These are phyloP conservation scores for Hypomontagnella submonticulosa DNA, from an alignment of 495 filamentous ascomycete species.

Conservation along the genomic window DNA sequence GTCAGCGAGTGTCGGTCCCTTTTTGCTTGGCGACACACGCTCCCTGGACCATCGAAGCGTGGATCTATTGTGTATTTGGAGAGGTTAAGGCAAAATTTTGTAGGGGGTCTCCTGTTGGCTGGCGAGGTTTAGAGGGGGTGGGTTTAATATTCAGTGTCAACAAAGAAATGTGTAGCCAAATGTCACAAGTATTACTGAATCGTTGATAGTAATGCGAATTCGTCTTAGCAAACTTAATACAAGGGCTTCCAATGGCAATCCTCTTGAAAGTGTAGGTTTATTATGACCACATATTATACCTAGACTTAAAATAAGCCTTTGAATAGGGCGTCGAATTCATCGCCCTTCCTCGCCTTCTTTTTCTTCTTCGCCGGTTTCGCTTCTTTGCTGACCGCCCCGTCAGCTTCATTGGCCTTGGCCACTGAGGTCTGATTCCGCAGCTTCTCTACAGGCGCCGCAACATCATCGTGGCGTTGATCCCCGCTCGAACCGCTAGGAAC, in stretches of 20 bases:
- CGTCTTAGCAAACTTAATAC: background rate
- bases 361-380: conserved; percentile 31
- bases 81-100: conserved; percentile 25
- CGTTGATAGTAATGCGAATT: conserved; percentile 20
- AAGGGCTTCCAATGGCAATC: background rate
- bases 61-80: conserved; percentile 34
- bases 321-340: conserved; percentile 55
- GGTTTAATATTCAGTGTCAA: conserved; percentile 16
- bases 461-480: background rate
- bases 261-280: background rate
- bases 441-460: background rate
- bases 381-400: conserved; percentile 11
- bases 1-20: background rate
- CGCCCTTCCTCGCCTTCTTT: conserved; percentile 45
- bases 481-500: conserved; percentile 9
- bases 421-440: conserved; percentile 1
- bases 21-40: conserved; percentile 1
- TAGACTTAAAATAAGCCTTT: conserved; percentile 37
- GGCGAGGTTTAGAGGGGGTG: conserved; percentile 12
- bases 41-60: conserved; percentile 10
- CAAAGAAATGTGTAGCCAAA: conserved; percentile 6
- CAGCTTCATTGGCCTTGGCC: conserved; percentile 4
- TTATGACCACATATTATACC: background rate
- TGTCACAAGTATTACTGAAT: conserved; percentile 19
- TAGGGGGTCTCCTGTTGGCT: conserved; percentile 29